Base-by-base conservation (phyloP, 2,329 filamentous ascomycete species). In the Parastagonospora nodorum region DNA sequence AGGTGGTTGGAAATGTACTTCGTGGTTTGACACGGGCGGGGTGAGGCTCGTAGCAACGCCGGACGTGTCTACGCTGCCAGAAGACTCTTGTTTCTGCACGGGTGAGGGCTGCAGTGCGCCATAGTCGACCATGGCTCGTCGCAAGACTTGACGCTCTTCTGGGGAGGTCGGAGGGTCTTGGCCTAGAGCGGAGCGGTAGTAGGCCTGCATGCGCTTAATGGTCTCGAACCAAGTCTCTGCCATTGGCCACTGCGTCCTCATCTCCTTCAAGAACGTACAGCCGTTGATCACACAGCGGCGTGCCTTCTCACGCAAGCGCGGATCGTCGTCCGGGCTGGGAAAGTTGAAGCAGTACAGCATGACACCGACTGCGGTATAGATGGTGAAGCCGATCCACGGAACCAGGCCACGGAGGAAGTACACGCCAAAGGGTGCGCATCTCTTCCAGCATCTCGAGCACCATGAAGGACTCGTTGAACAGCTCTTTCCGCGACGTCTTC, bases 241-340 rank as follows among this genome's bases (percentile, higher is more conserved):
- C 73, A 75, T 75, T 0, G 73, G 73, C 73, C 73, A 75, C 39
- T 73, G 70, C 8, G 61, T 71, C 50, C 71, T 74, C 73, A 75
- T 75, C 36, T 75, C 72, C 29, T 72, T 74, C 27, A 75, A 42
- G 29, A 75, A 75, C 0, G 58, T 64, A 48, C 69, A 73, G 6
- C 73, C 73, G 6, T 69, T 63, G 9, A 74, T 68, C 24, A 74
- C 69, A 15, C 67, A 61, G 14, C 67, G 64, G 5, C 66, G 56
- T 14, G 71, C 67, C 53, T 68, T 71, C 31, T 68, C 65, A 6
- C 62, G 60, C 33, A 71, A 64, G 10, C 54, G 60, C 5, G 67
- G 66, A 43, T 74, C 70, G 24, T 74, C 70, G 0, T 74, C 71
- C 28, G 52, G 50, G 39, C 63, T 67, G 1, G 73, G 72, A 24